Evolutionary conservation across 345 rosid species (phyloP).

Genomic region (Euphorbia pulcherrima): DNA sequence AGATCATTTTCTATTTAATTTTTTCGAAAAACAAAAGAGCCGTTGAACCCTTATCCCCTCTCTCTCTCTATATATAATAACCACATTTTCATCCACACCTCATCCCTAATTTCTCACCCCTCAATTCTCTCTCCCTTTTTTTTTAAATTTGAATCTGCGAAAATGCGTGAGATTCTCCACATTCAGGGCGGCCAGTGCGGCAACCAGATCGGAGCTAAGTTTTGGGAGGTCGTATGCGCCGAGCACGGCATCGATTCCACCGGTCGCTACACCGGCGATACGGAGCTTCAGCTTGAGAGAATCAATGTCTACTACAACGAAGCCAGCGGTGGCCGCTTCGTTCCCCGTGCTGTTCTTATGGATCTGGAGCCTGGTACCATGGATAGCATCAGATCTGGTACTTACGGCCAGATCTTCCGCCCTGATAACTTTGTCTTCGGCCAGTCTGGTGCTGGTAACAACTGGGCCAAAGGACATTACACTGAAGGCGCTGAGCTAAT

Average conservation of each 20-base stretch:
- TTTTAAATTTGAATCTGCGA: neutral
- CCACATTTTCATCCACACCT: neutral
- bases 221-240: slow-evolving; percentile 27
- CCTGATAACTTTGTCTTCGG: slow-evolving; percentile 31
- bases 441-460: slow-evolving; percentile 30
- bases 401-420: slow-evolving; percentile 27
- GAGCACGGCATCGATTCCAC: slow-evolving; percentile 31
- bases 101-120: neutral
- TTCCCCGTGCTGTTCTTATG: slow-evolving; percentile 31
- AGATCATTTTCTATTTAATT: neutral
- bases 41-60: neutral
- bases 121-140: neutral
- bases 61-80: slow-evolving; percentile 6
- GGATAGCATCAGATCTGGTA: slow-evolving; percentile 27
- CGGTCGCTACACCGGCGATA: slow-evolving; percentile 21
- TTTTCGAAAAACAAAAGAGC: neutral
- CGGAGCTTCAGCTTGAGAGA: slow-evolving; percentile 25
- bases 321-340: slow-evolving; percentile 27
- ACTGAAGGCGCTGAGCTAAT: slow-evolving; percentile 32
- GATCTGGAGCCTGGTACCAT: slow-evolving; percentile 33
- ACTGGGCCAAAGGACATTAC: slow-evolving; percentile 30
- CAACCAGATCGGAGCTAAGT: slow-evolving; percentile 31
- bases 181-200: slow-evolving; percentile 31
- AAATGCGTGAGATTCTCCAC: slow-evolving; percentile 33
- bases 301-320: slow-evolving; percentile 31